phyloP scores from a whole-genome alignment of 1,284 basidiomycete genomes.

The Filobasidium uniguttulatum region DNA sequence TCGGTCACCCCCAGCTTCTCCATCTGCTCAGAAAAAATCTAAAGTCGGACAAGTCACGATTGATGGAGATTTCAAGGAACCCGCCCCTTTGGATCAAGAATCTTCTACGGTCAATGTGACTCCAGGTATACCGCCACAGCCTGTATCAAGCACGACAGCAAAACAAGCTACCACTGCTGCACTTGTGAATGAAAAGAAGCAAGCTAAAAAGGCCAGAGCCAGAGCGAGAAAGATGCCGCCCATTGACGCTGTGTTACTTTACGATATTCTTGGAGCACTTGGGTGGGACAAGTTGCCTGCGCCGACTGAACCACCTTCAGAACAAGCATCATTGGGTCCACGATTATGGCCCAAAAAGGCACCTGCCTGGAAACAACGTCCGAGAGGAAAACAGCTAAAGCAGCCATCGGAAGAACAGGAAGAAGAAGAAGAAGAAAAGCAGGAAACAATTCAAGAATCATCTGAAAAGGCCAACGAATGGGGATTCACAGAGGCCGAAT shows the following conservation, averaged over 20 bases:
- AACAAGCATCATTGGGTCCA: slow-evolving; percentile 8
- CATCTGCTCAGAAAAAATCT: slow-evolving; percentile 7
- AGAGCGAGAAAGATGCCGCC: slow-evolving; percentile 6
- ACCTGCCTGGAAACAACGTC: slow-evolving; percentile 3
- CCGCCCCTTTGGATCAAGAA: no score
- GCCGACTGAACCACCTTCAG: slow-evolving; percentile 5
- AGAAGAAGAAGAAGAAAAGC: not conserved
- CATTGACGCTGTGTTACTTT: slow-evolving; percentile 12
- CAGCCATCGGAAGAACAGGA: not conserved
- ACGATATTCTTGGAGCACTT: slow-evolving; percentile 10
- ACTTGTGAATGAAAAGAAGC: not conserved
- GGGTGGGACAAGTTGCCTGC: slow-evolving; percentile 11
- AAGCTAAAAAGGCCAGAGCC: slow-evolving; percentile 4
- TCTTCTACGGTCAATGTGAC: not conserved
- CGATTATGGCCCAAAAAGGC: slow-evolving; percentile 12
- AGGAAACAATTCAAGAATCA: not conserved
- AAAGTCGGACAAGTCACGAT: slow-evolving; percentile 8
- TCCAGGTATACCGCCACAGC: no score
- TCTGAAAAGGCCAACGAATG: slow-evolving; percentile 7
- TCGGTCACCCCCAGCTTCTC: slow-evolving; percentile 2
- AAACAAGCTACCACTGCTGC: not conserved
- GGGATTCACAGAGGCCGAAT: slow-evolving; percentile 14
- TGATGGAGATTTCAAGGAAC: slow-evolving; percentile 10
- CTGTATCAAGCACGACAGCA: not conserved
- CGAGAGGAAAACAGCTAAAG: not conserved